Evolutionary conservation across 306 rosid species (phyloP).

Genomic region (Mucuna pruriens): DNA sequence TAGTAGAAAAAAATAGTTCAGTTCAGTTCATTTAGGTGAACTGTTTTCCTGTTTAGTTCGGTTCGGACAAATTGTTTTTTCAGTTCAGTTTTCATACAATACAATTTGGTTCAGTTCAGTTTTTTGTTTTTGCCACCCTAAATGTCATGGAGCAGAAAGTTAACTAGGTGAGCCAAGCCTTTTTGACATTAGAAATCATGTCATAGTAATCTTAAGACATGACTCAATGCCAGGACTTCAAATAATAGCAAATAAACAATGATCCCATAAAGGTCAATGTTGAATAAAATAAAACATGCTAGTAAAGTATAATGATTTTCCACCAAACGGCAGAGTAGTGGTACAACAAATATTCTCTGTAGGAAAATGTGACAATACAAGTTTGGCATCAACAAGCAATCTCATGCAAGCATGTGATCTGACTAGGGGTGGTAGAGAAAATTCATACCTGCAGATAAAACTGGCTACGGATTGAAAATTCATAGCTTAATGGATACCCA

Average conservation of each 20-base stretch:
- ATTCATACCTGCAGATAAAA: too few relatives aligned
- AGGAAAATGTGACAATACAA: constrained; percentile 19
- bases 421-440: too few relatives aligned
- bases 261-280: constrained; percentile 9
- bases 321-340: constrained; percentile 4
- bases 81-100: too few relatives aligned
- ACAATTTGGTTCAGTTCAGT: too few relatives aligned
- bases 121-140: too few relatives aligned
- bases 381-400: constrained; percentile 2
- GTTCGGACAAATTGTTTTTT: too few relatives aligned
- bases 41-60: too few relatives aligned
- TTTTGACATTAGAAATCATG: constrained; percentile 5
- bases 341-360: not conserved
- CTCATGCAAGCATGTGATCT: constrained; percentile 19
- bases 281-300: constrained; percentile 16
- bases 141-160: not conserved
- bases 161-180: not conserved
- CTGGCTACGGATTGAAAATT: too few relatives aligned
- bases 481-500: too few relatives aligned
- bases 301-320: constrained; percentile 12
- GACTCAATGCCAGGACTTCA: constrained; percentile 23
- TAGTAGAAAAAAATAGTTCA: too few relatives aligned
- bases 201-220: constrained; percentile 6
- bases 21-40: too few relatives aligned
- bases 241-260: constrained; percentile 14